Evolutionary conservation across 306 rosid genomes (phyloP).

Genomic region (Cercis canadensis): DNA sequence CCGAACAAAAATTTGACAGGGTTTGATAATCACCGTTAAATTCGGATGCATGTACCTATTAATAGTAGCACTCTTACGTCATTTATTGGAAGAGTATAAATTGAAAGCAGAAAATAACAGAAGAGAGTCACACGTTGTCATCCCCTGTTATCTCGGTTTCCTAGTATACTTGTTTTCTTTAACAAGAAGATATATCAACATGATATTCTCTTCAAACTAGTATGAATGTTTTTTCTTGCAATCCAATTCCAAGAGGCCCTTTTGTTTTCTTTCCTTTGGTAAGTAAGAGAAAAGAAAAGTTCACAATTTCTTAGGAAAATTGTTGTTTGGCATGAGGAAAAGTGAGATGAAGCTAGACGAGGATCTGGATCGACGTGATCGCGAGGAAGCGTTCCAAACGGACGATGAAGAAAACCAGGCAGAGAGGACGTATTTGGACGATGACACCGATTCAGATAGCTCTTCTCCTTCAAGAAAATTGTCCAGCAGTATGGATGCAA

Average conservation of each 20-base stretch:
- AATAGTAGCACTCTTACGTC: not conserved
- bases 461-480: slow-evolving; percentile 29
- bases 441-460: slow-evolving; percentile 50
- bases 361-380: slow-evolving; percentile 54
- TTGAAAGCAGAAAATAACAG: not conserved
- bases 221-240: too few species aligned
- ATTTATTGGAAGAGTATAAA: too few species aligned
- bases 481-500: slow-evolving; percentile 32
- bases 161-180: too few species aligned
- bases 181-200: too few species aligned
- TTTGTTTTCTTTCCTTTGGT: too few species aligned
- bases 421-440: slow-evolving; percentile 40
- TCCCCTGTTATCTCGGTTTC: not conserved
- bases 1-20: too few species aligned
- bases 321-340: slow-evolving; percentile 4
- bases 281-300: too few species aligned
- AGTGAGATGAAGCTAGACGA: slow-evolving; percentile 56
- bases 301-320: not conserved
- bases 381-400: slow-evolving; percentile 56
- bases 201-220: too few species aligned
- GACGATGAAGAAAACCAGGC: slow-evolving; percentile 76
- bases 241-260: too few species aligned
- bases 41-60: slow-evolving; percentile 2
- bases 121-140: not conserved
- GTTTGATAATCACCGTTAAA: too few species aligned